Evolutionary conservation across 208 protist genomes (phyloP).

Genomic region (Vickermania spadyakhi): DNA sequence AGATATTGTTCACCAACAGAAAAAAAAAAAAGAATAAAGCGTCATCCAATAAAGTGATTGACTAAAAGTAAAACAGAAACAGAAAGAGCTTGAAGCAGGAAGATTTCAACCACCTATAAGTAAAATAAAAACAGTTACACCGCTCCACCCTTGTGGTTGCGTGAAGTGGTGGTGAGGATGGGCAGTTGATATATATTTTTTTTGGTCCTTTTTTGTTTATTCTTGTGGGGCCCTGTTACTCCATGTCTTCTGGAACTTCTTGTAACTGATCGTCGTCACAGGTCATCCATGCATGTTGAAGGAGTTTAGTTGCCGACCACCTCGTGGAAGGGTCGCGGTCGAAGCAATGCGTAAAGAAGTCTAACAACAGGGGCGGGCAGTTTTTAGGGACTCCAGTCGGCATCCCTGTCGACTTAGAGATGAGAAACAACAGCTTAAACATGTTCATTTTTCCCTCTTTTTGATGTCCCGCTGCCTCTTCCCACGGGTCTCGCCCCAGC

Average conservation of each 20-base stretch:
- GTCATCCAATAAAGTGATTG: too few relatives aligned
- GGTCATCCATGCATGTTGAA: slow-evolving; percentile 68
- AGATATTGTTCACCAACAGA: too few relatives aligned
- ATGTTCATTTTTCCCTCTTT: slow-evolving; percentile 21
- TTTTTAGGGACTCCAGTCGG: slow-evolving; percentile 59
- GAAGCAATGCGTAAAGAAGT: slow-evolving; percentile 73
- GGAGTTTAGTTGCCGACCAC: slow-evolving; percentile 53
- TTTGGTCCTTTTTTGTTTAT: background rate
- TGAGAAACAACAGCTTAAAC: slow-evolving; percentile 77
- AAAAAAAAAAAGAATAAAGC: too few relatives aligned
- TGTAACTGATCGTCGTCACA: slow-evolving; percentile 58
- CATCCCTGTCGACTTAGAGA: slow-evolving; percentile 53
- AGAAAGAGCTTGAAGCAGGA: too few relatives aligned
- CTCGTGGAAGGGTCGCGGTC: slow-evolving; percentile 40
- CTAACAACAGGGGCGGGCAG: slow-evolving; percentile 34
- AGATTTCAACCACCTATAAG: too few relatives aligned
- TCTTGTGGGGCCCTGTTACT: background rate
- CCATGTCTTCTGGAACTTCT: slow-evolving; percentile 34
- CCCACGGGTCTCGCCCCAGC: slow-evolving; percentile 72
- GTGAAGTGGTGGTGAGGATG: too few relatives aligned
- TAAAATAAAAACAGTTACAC: too few relatives aligned
- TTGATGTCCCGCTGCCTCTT: slow-evolving; percentile 12
- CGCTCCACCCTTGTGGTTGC: too few relatives aligned
- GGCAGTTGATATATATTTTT: too few relatives aligned
- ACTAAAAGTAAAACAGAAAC: too few relatives aligned